A percentile compares a stretch with the other conserved stretches of the same genome.
Evolutionary conservation across 2,329 filamentous ascomycete species (phyloP).

Genomic region (Trichoderma arundinaceum): DNA sequence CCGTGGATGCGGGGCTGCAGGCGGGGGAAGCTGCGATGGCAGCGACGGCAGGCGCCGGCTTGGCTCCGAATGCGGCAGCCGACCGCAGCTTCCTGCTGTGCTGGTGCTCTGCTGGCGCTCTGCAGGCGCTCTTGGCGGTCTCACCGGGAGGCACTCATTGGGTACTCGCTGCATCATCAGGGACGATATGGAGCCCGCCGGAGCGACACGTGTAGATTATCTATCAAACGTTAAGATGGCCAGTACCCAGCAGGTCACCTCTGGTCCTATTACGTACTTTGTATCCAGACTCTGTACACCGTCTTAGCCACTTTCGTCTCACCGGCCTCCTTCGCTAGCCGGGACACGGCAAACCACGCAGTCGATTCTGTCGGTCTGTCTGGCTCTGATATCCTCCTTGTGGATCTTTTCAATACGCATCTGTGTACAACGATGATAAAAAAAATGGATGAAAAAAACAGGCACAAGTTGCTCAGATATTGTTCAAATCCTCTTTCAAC

Average conservation of each 20-base stretch:
- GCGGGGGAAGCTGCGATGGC: constrained; percentile 19
- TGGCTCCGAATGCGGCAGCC: constrained; percentile 24
- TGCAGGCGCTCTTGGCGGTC: constrained; percentile 2
- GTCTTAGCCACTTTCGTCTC: too few relatives aligned
- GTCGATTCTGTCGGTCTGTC: background rate
- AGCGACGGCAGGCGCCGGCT: constrained; percentile 27
- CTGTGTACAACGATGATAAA: background rate
- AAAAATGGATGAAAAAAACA: background rate
- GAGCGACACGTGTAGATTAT: too few relatives aligned
- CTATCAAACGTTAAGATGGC: too few relatives aligned
- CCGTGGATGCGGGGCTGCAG: constrained; percentile 17
- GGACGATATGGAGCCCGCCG: background rate
- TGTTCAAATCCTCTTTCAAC: background rate
- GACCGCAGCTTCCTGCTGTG: background rate
- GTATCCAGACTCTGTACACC: too few relatives aligned
- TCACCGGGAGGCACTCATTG: background rate
- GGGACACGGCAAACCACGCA: background rate
- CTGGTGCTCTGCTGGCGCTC: background rate
- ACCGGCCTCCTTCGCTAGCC: background rate
- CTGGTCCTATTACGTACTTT: too few relatives aligned
- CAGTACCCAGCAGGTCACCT: too few relatives aligned
- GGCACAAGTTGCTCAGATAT: constrained; percentile 2
- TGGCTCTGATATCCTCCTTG: background rate
- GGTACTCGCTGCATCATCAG: background rate
- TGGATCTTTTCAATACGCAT: background rate